These are phyloP conservation scores for Amoebophrya sp. DNA, from an alignment of 169 alveolate genomes.

Conservation along the genomic window DNA sequence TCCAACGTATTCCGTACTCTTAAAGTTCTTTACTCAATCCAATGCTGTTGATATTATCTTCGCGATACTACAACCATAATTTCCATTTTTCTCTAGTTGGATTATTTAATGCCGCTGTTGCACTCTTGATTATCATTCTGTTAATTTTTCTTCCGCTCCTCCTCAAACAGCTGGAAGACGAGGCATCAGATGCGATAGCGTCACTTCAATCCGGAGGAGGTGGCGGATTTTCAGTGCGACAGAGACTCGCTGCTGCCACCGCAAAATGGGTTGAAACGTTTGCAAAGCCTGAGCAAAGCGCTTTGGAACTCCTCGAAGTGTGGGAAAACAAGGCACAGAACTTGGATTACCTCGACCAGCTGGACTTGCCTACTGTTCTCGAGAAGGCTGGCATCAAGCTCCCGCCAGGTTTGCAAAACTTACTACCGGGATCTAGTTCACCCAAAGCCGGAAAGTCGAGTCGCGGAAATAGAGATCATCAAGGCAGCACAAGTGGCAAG, in stretches of 20 bases:
- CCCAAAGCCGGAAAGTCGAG: background rate
- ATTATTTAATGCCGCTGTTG: too few relatives aligned
- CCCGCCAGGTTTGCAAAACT: background rate
- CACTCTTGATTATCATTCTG: too few relatives aligned
- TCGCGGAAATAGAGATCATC: background rate
- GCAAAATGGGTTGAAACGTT: background rate
- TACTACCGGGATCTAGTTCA: background rate
- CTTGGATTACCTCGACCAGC: background rate
- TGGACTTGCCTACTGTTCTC: background rate
- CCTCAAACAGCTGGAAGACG: background rate
- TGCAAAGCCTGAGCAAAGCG: background rate
- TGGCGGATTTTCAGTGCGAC: background rate
- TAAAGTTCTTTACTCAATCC: too few relatives aligned
- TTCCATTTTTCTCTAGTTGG: too few relatives aligned
- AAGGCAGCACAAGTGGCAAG: background rate
- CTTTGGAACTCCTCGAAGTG: background rate
- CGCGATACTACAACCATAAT: too few relatives aligned
- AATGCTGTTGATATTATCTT: too few relatives aligned
- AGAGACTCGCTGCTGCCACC: background rate
- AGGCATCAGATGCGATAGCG: background rate
- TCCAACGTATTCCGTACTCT: too few relatives aligned
- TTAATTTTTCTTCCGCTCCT: too few relatives aligned
- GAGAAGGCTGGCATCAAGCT: background rate
- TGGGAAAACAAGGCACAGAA: constrained; percentile 16
- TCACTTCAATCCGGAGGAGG: too few relatives aligned